Conservation (phyloP, 805 yeast genomes). For the Wickerhamiella sorbophila region DNA sequence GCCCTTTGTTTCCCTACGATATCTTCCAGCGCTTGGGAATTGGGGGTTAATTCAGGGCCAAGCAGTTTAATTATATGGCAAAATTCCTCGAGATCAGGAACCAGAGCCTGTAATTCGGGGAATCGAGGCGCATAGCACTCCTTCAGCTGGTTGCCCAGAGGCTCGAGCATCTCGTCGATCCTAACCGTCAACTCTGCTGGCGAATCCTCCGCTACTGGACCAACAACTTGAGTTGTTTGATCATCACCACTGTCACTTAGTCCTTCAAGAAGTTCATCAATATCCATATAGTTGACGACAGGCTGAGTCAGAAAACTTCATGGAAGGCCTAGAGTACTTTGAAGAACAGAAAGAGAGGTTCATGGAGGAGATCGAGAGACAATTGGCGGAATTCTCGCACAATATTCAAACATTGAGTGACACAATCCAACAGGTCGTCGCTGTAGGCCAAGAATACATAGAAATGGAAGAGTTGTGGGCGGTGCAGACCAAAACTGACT, state of each 20-base stretch:
- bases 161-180: slow-evolving; percentile 39
- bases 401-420: slow-evolving; percentile 53
- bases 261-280: slow-evolving; percentile 29
- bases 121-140: slow-evolving; percentile 45
- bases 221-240: slow-evolving; percentile 8
- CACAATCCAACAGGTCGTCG: slow-evolving; percentile 49
- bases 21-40: slow-evolving; percentile 15
- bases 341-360: slow-evolving; percentile 46
- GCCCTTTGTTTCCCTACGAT: slow-evolving; percentile 49
- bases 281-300: slow-evolving; percentile 1
- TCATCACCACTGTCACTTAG: slow-evolving; percentile 25
- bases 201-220: not conserved
- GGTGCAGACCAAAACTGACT: not conserved
- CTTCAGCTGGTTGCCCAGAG: slow-evolving; percentile 36
- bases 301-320: no score
- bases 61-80: slow-evolving; percentile 37
- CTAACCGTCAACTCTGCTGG: slow-evolving; percentile 32
- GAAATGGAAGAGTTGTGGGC: slow-evolving; percentile 57
- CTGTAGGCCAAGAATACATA: slow-evolving; percentile 66
- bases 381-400: slow-evolving; percentile 44
- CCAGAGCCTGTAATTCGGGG: slow-evolving; percentile 53
- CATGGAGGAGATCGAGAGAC: slow-evolving; percentile 35
- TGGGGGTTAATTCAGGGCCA: slow-evolving; percentile 26
- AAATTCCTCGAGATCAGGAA: slow-evolving; percentile 49
- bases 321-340: slow-evolving; percentile 21